Base-by-base conservation (phyloP, 371 early-diverging fungal genomes). In the Mucor indicus region DNA sequence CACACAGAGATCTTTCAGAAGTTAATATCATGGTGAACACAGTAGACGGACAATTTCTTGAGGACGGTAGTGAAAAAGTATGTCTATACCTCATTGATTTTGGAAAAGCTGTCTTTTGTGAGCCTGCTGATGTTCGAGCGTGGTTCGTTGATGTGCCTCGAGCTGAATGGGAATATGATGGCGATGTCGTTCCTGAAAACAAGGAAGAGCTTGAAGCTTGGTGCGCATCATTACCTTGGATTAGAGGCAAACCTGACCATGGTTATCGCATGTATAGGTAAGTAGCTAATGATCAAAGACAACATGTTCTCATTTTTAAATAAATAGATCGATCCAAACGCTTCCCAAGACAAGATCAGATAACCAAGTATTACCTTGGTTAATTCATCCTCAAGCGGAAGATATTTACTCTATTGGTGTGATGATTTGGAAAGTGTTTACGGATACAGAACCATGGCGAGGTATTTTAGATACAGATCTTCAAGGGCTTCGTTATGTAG, bases 11-110 rank as follows among this genome's bases (percentile, higher is more conserved):
- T 61, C 62, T 85, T 21, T 80, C 80, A 4, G 85, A 85, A 53
- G 85, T 83, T 23, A 85, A 85, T 32, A 78, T 83, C 41, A 85
- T 85, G 85, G 76, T 85, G 23, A 73, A 77, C 45, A 72, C 70
- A 20, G 39, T 69, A 13, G 72, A 74, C 12, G 68, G 64, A 1
- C 53, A 62, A 20, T 37, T 30, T 16, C 48, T 84, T 0, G 67
- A 73, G 36, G 85, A 84, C 38, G 75, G 77, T 0, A 73, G 73
- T 30, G 62, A 68, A 4, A 68, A 69, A 27, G 80, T 81, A 0
- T 58, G 61, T 23, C 53, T 84, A 2, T 79, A 76, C 21, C 53
- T 84, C 33, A 85, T 85, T 50, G 85, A 85, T 53, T 85, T 85
- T 55, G 82, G 85, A 15, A 85, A 85, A 44, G 78, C 83, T 0